A percentile compares a stretch with the other conserved stretches of the same genome.
These are phyloP conservation scores for Leucoagaricus sp. DNA, from an alignment of 1,284 basidiomycete species.

Conservation along the genomic window DNA sequence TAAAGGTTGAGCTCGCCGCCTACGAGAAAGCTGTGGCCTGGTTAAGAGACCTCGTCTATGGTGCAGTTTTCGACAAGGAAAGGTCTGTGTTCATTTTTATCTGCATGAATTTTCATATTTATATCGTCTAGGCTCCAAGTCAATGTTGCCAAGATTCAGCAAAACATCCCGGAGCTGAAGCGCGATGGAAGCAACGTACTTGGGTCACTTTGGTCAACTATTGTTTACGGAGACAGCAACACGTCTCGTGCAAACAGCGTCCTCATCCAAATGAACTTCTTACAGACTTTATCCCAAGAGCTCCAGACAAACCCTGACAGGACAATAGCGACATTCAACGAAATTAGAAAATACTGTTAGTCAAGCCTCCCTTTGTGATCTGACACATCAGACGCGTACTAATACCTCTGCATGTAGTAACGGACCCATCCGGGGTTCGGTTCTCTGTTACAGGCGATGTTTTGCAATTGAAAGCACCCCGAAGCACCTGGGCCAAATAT, in stretches of 20 bases:
- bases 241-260: slow-evolving; percentile 76
- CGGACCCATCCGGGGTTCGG: slow-evolving; percentile 78
- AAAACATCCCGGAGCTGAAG: slow-evolving; percentile 93
- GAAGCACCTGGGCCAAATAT: slow-evolving; percentile 71
- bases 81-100: slow-evolving; percentile 48
- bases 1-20: slow-evolving; percentile 82
- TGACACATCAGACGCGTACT: background rate
- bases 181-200: slow-evolving; percentile 86
- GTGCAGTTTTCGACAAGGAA: slow-evolving; percentile 82
- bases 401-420: slow-evolving; percentile 50
- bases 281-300: slow-evolving; percentile 75
- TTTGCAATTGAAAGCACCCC: slow-evolving; percentile 69
- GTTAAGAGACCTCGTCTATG: slow-evolving; percentile 89
- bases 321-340: slow-evolving; percentile 75
- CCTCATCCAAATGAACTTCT: slow-evolving; percentile 76
- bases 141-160: slow-evolving; percentile 86
- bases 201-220: slow-evolving; percentile 67
- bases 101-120: background rate
- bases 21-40: slow-evolving; percentile 87
- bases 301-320: slow-evolving; percentile 76
- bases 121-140: slow-evolving; percentile 69
- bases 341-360: slow-evolving; percentile 71
- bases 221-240: slow-evolving; percentile 75
- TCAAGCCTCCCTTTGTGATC: slow-evolving; percentile 16
- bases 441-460: slow-evolving; percentile 91